Evolutionary conservation across 257 asterid species (phyloP).

Genomic region (Salvia rosmarinus): DNA sequence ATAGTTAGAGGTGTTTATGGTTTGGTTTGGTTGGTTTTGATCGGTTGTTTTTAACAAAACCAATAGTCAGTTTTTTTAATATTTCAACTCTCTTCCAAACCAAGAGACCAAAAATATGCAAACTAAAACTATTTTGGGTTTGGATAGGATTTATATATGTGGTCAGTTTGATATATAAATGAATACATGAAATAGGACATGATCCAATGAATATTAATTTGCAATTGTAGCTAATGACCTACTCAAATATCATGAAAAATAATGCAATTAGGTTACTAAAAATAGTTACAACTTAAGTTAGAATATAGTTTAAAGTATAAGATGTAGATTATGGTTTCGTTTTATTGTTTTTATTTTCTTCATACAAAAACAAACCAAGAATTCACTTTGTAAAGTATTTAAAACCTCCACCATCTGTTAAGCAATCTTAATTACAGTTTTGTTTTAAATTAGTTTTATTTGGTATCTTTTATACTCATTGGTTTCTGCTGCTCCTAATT

Average conservation of each 20-base stretch:
- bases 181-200: neutral
- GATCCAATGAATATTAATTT: neutral
- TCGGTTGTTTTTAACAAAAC: neutral
- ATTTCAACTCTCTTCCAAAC: neutral
- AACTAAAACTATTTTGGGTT: neutral
- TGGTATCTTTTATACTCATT: neutral
- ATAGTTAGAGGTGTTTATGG: neutral
- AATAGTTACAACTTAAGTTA: no score
- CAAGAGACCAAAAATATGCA: neutral
- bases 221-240: neutral
- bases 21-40: neutral
- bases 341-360: neutral
- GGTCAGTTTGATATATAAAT: neutral
- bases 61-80: neutral
- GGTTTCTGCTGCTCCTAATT: slow-evolving; percentile 18
- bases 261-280: neutral
- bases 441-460: neutral
- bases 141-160: neutral
- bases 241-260: no score
- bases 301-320: no score
- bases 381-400: neutral
- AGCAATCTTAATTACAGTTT: neutral
- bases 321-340: neutral
- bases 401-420: neutral
- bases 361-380: neutral